These are phyloP conservation scores for Penicillium cinerascens DNA, from an alignment of 495 filamentous ascomycete genomes.

Conservation along the genomic window DNA sequence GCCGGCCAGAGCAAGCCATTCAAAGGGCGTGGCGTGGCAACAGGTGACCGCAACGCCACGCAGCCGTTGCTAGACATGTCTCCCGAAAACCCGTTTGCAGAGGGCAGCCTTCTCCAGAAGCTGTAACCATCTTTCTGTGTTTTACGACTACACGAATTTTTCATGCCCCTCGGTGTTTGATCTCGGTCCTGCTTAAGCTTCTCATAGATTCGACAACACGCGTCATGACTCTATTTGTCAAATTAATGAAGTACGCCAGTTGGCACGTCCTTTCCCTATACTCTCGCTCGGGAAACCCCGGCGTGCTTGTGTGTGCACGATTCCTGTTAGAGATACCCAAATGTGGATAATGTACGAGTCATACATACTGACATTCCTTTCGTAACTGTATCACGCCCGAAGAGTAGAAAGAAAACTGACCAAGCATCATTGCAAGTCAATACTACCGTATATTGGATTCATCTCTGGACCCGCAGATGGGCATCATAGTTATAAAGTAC, in stretches of 20 bases:
- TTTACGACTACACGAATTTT: neutral
- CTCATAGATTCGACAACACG: neutral
- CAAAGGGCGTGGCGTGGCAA: slow-evolving; percentile 51
- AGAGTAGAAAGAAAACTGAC: neutral
- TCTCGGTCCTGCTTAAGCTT: neutral
- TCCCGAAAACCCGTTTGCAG: slow-evolving; percentile 47
- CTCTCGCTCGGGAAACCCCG: neutral
- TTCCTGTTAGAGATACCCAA: slow-evolving; percentile 12
- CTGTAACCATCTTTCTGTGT: slow-evolving; percentile 25
- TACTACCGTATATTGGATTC: neutral
- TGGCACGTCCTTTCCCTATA: neutral
- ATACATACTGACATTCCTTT: neutral
- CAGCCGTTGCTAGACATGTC: slow-evolving; percentile 56
- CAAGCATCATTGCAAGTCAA: neutral
- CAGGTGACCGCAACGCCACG: slow-evolving; percentile 46
- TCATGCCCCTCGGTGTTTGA: neutral
- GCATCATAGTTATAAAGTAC: neutral
- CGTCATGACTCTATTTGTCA: too few species aligned
- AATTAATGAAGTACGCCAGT: neutral
- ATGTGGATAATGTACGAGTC: neutral
- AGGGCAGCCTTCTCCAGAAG: slow-evolving; percentile 51
- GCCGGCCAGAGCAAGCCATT: slow-evolving; percentile 22
- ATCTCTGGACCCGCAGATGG: neutral
- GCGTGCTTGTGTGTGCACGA: slow-evolving; percentile 1
- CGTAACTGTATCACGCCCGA: neutral